phyloP scores from a whole-genome alignment of 116 monocot species.

The Phalaenopsis hybrid region DNA sequence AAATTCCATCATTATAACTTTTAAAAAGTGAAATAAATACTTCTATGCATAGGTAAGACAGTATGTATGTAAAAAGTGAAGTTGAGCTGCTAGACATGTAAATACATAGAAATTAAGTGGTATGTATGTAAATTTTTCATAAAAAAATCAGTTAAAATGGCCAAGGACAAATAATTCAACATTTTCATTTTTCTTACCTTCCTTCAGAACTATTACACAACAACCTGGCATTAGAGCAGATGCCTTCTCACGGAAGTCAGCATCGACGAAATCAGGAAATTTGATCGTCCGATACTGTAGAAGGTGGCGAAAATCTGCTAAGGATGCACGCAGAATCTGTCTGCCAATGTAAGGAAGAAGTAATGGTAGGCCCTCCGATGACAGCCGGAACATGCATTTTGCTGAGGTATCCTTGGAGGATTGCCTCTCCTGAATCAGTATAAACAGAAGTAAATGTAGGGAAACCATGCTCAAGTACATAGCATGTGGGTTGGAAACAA shows the following conservation, averaged over 20 bases:
- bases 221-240: constrained; percentile 60
- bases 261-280: constrained; percentile 70
- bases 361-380: constrained; percentile 89
- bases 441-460: no score
- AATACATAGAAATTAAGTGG: constrained; percentile 5
- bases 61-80: no score
- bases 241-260: constrained; percentile 54
- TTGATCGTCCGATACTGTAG: constrained; percentile 71
- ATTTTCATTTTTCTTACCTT: constrained; percentile 35
- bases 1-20: no score
- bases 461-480: no score
- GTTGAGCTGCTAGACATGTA: no score
- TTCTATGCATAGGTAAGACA: no score
- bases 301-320: constrained; percentile 68
- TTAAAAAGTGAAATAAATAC: no score
- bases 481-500: no score
- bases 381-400: constrained; percentile 74
- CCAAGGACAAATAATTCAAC: not conserved
- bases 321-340: constrained; percentile 65
- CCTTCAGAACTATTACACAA: constrained; percentile 62
- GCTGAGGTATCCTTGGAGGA: constrained; percentile 55
- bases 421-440: constrained; percentile 16
- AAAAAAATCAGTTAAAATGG: not conserved
- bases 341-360: constrained; percentile 81
- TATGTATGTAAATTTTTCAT: no score